phyloP scores from a whole-genome alignment of 176 grass and related monocot species.

The Oropetium thomaeum region DNA sequence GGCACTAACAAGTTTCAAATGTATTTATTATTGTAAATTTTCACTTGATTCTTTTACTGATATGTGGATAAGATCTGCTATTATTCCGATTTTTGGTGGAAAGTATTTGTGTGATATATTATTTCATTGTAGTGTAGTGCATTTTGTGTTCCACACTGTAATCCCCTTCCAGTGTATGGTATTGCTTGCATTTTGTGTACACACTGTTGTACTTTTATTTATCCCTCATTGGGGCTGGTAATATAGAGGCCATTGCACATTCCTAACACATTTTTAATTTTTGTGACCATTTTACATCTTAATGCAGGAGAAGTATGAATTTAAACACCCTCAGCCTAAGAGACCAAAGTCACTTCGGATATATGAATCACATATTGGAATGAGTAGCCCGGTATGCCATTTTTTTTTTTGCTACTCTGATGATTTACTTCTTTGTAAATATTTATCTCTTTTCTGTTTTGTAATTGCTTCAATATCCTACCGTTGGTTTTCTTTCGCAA shows the following conservation, averaged over 20 bases:
- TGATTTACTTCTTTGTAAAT: background rate
- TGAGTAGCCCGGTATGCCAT: constrained; percentile 83
- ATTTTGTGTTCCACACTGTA: background rate
- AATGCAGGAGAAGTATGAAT: constrained; percentile 87
- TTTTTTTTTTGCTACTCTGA: background rate
- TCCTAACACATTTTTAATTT: background rate
- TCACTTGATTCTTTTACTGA: background rate
- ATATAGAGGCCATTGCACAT: background rate
- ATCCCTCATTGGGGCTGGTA: background rate
- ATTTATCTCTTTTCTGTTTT: background rate
- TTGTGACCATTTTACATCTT: constrained; percentile 25
- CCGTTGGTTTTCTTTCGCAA: background rate
- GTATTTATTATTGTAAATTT: constrained; percentile 19
- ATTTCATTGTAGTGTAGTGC: background rate
- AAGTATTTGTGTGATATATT: background rate
- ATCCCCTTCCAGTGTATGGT: background rate
- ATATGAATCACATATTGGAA: constrained; percentile 96
- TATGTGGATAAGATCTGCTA: constrained; percentile 29
- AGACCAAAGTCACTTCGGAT: constrained; percentile 82
- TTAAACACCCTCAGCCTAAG: constrained; percentile 88
- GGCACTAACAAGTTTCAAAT: constrained; percentile 34
- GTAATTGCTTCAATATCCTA: background rate
- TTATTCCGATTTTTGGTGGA: background rate
- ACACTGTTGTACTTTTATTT: background rate
- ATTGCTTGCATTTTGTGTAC: background rate